Evolutionary conservation across 768 basidiomycete genomes (phyloP), one percentile per base, ranked within the genome.

Genomic region (Macrocybe gigantea): DNA sequence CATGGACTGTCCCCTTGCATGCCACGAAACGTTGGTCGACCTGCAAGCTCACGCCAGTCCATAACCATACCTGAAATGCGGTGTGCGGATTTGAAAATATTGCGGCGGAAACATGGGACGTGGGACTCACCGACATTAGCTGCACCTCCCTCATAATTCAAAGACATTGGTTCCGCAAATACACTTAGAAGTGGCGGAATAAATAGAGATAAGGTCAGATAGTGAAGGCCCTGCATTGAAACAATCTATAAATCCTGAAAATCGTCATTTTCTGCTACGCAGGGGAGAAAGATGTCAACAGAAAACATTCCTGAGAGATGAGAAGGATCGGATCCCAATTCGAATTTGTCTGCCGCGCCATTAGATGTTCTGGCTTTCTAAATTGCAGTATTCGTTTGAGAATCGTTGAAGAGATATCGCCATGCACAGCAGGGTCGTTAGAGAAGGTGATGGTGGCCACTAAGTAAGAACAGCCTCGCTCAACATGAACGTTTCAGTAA

Each of bases 11-110:
- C 78, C 12, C 81, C 84, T 15, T 80, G 76, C 48, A 81, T 64
- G 29, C 79, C 79, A 48, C 76, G 78, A 14, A 87, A 80, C 0
- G 93, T 93, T 3, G 88, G 82, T 44, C 79, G 68, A 4, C 92
- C 88, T 1, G 93, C 88, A 81, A 99, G 85, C 65, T 97, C 89
- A 40, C 93, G 77, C 96, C 96, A 99, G 67, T 98, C 94, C 84
- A 99, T 92, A 34, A 98, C 72, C 85, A 93, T 90, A 3, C 85
- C 87, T 85, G 51, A 33, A 36, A 32, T 38, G 14, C 7, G 14
- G n/a, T 14, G 47, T 41, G 40, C n/a, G 34, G 29, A 14, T 22
- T 22, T 22, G 22, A 22, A 22, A 22, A 22, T 4, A 22, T 22
- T 2, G 4, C 22, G 22, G 22, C 4, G 22, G 22, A 22, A 22